Base-by-base conservation (phyloP, 768 basidiomycete species). In the Boletus sensibilis region DNA sequence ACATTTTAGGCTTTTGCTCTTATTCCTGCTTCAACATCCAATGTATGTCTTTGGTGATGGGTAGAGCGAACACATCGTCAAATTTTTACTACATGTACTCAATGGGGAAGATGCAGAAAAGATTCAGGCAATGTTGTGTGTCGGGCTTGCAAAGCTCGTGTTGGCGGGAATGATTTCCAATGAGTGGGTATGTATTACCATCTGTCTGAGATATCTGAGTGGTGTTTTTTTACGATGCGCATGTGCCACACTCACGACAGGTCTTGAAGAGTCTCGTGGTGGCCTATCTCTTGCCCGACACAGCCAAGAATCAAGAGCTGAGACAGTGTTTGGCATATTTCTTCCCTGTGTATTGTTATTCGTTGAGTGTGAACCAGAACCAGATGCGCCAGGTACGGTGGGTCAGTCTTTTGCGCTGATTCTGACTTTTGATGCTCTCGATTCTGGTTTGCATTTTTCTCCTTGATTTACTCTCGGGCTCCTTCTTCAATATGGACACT, bases 241-340 rank as follows among this genome's bases (percentile, higher is more conserved):
- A 13, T 25, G 3, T 44, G 5, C n/a, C 16, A n/a, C 23, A 20
- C 16, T 14, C 33, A 10, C 13, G 14, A 45, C 39, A 84, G 80
- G 75, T 83, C 4, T 66, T 84, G 21, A 72, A 78, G 58, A 72
- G 77, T 44, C 75, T 84, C 9, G 77, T 81, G 14, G 65, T 82
- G 23, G 76, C 82, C 5, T 98, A 90, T 70, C 78, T 97, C 47
- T 90, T 88, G 0, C 91, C 92, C 1, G 82, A 87, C 52, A 96
- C 92, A 2, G 79, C 75, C 16, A 82, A 85, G 29, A 98, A 96
- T 64, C 87, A 91, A 57, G 83, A 88, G 53, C 77, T 98, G 18
- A 81, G 92, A 40, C 95, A 98, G 69, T 93, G 88, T 64, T 72
- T 97, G 38, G 81, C 87, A 4, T 90, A 88, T 69, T 96, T 96